A percentile compares a stretch with the other conserved stretches of the same genome.
These are phyloP conservation scores for Rhynchosporium agropyri DNA, from an alignment of 2,329 filamentous ascomycete genomes.

Conservation along the genomic window DNA sequence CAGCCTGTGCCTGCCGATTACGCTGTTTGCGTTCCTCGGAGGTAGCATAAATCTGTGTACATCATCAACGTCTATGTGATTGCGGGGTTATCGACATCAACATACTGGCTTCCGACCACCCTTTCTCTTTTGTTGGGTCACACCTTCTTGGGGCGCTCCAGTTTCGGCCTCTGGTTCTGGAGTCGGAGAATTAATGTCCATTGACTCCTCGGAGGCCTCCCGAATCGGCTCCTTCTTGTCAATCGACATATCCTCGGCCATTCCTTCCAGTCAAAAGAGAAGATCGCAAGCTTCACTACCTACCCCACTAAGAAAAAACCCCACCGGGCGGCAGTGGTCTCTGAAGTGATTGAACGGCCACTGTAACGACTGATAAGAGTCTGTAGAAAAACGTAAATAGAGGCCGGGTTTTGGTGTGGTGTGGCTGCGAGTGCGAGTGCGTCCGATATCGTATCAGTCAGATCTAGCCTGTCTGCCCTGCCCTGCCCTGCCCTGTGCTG, in stretches of 20 bases:
- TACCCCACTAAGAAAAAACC: conserved; percentile 32
- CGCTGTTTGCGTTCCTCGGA: conserved; percentile 98
- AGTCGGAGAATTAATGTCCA: conserved; percentile 53
- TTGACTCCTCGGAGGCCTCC: conserved; percentile 64
- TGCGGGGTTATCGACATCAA: conserved; percentile 35
- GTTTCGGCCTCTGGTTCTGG: conserved; percentile 62
- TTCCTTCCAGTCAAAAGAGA: conserved; percentile 38
- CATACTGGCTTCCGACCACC: conserved; percentile 95
- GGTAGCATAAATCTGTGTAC: conserved; percentile 86
- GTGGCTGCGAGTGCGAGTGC: conserved; percentile 37
- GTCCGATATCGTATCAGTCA: conserved; percentile 32
- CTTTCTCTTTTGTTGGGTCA: conserved; percentile 83
- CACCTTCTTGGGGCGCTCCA: conserved; percentile 49
- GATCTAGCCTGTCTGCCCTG: conserved; percentile 28
- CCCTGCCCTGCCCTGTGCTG: conserved; percentile 22
- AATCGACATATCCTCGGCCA: conserved; percentile 70
- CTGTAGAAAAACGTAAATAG: conserved; percentile 31
- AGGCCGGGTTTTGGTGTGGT: conserved; percentile 3
- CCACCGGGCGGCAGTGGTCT: conserved; percentile 25
- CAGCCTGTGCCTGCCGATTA: conserved; percentile 95
- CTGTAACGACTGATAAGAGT: conserved; percentile 39
- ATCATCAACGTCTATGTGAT: conserved; percentile 29
- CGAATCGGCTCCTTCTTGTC: conserved; percentile 60
- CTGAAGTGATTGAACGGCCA: conserved; percentile 19
- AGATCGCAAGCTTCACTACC: conserved; percentile 27